Conservation (phyloP, 1,284 basidiomycete species). For the Rugosomyces carneus region DNA sequence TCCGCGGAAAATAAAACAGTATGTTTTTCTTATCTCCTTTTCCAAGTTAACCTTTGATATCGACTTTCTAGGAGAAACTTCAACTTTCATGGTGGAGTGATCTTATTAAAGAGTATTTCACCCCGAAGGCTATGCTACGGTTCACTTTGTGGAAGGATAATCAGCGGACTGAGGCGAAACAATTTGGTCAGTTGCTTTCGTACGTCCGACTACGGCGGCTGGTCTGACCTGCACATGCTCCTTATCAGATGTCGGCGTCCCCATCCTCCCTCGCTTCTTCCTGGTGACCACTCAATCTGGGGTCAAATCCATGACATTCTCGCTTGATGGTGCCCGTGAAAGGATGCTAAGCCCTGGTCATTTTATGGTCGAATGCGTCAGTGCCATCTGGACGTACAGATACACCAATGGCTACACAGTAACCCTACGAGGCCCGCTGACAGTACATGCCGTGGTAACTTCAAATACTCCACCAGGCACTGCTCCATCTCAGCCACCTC, state of each 20-base stretch:
- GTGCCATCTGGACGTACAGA: conserved; percentile 70
- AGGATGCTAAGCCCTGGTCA: conserved; percentile 42
- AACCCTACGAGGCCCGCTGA: conserved; percentile 63
- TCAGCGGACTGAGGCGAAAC: conserved; percentile 66
- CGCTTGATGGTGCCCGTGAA: conserved; percentile 67
- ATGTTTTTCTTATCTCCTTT: conserved; percentile 18
- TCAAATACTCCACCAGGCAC: conserved; percentile 24
- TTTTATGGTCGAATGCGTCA: conserved; percentile 57
- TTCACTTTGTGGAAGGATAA: conserved; percentile 79
- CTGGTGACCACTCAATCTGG: conserved; percentile 75
- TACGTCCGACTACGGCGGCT: background rate
- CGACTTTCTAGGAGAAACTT: conserved; percentile 39
- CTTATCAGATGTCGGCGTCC: conserved; percentile 60
- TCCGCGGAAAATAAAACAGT: conserved; percentile 46
- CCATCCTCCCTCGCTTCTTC: conserved; percentile 77
- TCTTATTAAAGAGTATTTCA: conserved; percentile 60
- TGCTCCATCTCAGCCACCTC: conserved; percentile 16
- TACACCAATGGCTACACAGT: conserved; percentile 72
- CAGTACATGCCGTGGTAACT: conserved; percentile 48
- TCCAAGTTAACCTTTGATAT: conserved; percentile 1
- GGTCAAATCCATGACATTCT: conserved; percentile 69
- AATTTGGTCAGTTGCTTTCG: conserved; percentile 54
- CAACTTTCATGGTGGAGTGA: conserved; percentile 58
- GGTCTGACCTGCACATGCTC: conserved; percentile 5
- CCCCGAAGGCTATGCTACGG: conserved; percentile 59